These are phyloP conservation scores for Penicillium verrucosum DNA, from an alignment of 2,329 filamentous ascomycete genomes.

Conservation along the genomic window DNA sequence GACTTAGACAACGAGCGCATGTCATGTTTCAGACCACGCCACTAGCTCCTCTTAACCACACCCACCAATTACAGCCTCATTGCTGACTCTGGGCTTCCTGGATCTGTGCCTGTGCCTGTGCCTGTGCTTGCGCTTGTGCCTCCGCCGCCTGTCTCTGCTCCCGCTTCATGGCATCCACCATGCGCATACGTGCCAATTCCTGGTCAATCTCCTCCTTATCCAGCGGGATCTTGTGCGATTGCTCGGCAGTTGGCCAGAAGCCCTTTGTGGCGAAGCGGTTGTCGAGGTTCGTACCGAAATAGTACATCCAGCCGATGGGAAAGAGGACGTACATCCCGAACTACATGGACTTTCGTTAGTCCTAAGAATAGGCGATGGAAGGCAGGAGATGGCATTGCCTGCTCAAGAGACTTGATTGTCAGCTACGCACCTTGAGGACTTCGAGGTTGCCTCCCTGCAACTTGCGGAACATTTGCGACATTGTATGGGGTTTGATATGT, in stretches of 20 bases:
- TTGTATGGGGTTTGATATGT: constrained; percentile 19
- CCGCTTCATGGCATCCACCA: constrained; percentile 50
- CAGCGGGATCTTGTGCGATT: constrained; percentile 53
- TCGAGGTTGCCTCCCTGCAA: constrained; percentile 88
- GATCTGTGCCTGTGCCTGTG: constrained; percentile 13
- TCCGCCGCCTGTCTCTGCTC: constrained; percentile 44
- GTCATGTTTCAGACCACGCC: neutral
- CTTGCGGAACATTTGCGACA: constrained; percentile 44
- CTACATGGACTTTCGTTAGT: constrained; percentile 46
- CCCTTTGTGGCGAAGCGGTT: constrained; percentile 80
- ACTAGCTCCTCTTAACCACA: neutral
- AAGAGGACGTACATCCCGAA: constrained; percentile 99
- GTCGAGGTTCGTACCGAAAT: constrained; percentile 98
- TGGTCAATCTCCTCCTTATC: constrained; percentile 63
- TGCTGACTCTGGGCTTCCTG: constrained; percentile 20
- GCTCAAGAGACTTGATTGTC: neutral
- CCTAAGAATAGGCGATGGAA: neutral
- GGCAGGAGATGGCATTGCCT: no score
- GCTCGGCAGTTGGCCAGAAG: constrained; percentile 79
- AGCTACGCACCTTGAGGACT: constrained; percentile 74
- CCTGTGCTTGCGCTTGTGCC: constrained; percentile 14
- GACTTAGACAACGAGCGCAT: neutral
- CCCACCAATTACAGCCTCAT: constrained; percentile 4
- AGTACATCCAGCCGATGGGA: constrained; percentile 99
- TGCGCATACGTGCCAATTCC: constrained; percentile 68